Evolutionary conservation across 2,329 filamentous ascomycete species (phyloP), one percentile per base, ranked within the genome.

Genomic region (Aureobasidium sp.): DNA sequence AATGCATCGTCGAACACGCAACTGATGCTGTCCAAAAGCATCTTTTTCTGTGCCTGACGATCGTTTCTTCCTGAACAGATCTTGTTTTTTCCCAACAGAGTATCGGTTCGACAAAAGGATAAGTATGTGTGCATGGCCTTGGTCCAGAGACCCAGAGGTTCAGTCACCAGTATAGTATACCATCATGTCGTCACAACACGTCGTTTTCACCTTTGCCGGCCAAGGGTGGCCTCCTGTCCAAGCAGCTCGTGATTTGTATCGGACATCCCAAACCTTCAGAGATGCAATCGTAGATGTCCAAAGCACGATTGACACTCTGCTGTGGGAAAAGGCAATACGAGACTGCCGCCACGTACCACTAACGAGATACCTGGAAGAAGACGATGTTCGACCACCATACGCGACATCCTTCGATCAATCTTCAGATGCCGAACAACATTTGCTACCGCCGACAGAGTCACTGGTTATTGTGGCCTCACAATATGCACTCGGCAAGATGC

Each of bases 191-290:
- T 11, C 20, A 22, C 52, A 56, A 56, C 52, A 56, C 52, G 25
- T 56, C 14, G 52, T 56, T 14, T 56, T 56, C 37, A 42, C 52
- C 20, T 56, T 56, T 15, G 52, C 52, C 9, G 52, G 52, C 27
- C 52, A 56, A 25, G 52, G 37, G 6, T 56, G 29, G 9, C 52
- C 52, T 34, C 52, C 52, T 2, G 37, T 56, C 2, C 37, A 56
- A 44, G 52, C 52, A 42, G 52, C 52, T 42, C 52, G 52, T n/a
- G 52, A 56, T 56, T 25, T 56, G 25, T 56, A 56, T 7, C 52
- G 52, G 3, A 42, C 37, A n/a, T 44, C 37, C 4, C 14, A 11
- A 20, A 25, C 31, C 9, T 56, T 56, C 14, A 25, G 20, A 20
- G 5, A 31, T 11, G 36, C 37, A 8, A 9, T 56, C 12, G 12